Evolutionary conservation across 2,329 filamentous ascomycete species (phyloP), one percentile per base, ranked within the genome.

Genomic region (Monosporascus sp.): DNA sequence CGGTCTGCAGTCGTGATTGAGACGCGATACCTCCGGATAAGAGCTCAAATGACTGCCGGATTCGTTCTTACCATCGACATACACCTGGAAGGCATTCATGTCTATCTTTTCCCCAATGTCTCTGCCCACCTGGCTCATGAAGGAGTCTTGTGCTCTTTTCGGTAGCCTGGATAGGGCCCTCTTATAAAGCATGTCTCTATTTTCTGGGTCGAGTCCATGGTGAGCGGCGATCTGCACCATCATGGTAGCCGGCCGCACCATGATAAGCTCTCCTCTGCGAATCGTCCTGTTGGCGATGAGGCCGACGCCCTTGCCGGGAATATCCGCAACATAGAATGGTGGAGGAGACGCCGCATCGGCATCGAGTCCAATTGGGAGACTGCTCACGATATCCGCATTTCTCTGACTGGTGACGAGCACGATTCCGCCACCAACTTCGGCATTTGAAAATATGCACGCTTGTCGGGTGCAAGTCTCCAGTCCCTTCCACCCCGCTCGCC

Each of bases 1-100:
- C 27, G 72, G 71, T 41, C 71, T 62, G 48, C 72, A 75, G 55
- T 73, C 71, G 48, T 74, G 72, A 50, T 74, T 74, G 7, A 73
- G 58, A 40, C 61, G 60, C 26, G 67, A 65, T 3, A 70, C 63
- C 19, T 71, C 68, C 5, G 70, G 68, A 48, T 67, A 74, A 9
- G 59, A 61, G 4, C 63, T 69, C 3, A 72, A 53, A 48, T 74
- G 73, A 2, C 61, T 57, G 2, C 60, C 60, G 1, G 61, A 55
- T 14, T 61, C 53, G 7, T 62, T 49, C 0, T 58, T 41, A 2
- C 61, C 65, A 48, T 63, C 62, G 19, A 73, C 49, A 45, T 67
- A 66, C 48, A 73, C 37, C 41, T 66, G 67, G 48, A 73, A 73
- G 20, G 66, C 59, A 47, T 73, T 73, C 24, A 59, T 67, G 45